phyloP scores from a whole-genome alignment of 2,329 filamentous ascomycete genomes.

The Aspergillus brunneoviolaceus region DNA sequence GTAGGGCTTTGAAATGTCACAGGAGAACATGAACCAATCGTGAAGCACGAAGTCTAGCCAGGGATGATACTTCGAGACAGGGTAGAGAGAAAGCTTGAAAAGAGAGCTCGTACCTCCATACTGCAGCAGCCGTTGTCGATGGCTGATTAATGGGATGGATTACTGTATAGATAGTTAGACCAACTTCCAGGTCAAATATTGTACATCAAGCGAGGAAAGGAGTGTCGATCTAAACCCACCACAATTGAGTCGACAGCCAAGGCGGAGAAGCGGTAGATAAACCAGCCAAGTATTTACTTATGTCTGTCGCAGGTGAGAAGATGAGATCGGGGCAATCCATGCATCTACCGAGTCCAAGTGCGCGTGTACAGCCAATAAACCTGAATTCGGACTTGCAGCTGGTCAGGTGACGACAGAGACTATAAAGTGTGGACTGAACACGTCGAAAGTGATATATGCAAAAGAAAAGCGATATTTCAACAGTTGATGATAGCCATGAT shows the following conservation, averaged over 20 bases:
- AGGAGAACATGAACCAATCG: not conserved
- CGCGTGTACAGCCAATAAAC: not conserved
- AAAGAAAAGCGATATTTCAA: not conserved
- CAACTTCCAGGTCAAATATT: no score
- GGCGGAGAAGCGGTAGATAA: not conserved
- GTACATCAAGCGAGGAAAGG: no score
- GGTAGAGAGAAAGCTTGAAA: not conserved
- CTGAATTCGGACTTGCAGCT: not conserved
- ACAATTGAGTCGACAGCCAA: no score
- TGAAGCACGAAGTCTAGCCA: not conserved
- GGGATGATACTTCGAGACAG: not conserved
- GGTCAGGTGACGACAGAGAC: not conserved
- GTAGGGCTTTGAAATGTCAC: no score
- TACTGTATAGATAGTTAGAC: no score
- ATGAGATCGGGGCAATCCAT: not conserved
- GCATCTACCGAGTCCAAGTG: not conserved
- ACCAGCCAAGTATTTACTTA: not conserved
- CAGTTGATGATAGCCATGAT: not conserved
- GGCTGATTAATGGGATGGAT: no score
- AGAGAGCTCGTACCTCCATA: not conserved
- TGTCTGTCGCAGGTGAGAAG: not conserved
- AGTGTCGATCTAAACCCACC: no score
- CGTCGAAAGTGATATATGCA: not conserved
- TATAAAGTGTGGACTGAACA: not conserved
- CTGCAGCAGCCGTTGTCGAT: not conserved